Evolutionary conservation across 2,329 filamentous ascomycete species (phyloP), one percentile per base, ranked within the genome.

Genomic region (Malbranchea cinnamomea): DNA sequence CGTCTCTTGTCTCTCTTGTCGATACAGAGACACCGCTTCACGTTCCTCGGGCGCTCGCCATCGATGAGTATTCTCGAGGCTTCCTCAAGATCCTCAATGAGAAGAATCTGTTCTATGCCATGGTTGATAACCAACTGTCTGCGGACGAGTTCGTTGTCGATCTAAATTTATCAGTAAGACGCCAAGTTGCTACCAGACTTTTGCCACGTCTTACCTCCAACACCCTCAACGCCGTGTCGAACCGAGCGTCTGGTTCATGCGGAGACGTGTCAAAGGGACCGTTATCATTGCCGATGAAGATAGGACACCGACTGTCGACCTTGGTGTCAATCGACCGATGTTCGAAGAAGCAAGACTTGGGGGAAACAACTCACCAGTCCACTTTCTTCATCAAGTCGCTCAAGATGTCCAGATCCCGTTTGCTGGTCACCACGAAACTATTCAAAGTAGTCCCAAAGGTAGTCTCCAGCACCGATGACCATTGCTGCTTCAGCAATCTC

Each of bases 91-190:
- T 76, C 63, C 32, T 74, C 63, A 31, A 94, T 72, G 1, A 98
- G 62, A 4, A 93, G 70, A 5, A 77, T 72, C 50, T 94, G 85
- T 37, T 98, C 89, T 30, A 94, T 82, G 5, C 60, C 57, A 42
- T 83, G 68, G 37, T 75, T 77, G 49, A 95, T 89, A 45, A 98
- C 77, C 26, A 95, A 60, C 35, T 84, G 76, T 37, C 83, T 78
- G 28, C 74, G 74, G 12, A 94, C 76, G 24, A 79, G 56, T 12
- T 79, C 69, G 41, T 87, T 73, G 37, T 89, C 80, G 37, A 95
- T 79, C 53, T 83, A 36, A 12, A 23, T 6, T n/a, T n/a, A n/a
- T n/a, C n/a, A n/a, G n/a, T n/a, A n/a, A n/a, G n/a, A n/a, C n/a
- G n/a, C n/a, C n/a, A 18, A 8, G 4, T 6, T 26, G 22, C 20